phyloP scores from a whole-genome alignment of 192 early-diverging fungal genomes.

The Umbelopsis isabellina region DNA sequence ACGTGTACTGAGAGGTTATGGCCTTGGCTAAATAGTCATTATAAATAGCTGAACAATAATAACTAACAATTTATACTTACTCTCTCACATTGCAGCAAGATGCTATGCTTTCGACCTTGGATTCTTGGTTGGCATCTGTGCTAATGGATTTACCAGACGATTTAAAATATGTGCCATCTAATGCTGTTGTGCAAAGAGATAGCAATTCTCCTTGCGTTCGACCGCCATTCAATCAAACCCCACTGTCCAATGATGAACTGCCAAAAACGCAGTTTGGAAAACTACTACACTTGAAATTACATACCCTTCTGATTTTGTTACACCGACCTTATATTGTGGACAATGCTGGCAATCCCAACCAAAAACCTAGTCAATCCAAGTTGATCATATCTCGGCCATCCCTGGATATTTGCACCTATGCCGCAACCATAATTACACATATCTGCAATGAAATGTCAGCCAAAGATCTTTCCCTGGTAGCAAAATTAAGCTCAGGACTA shows the following conservation, averaged over 20 bases:
- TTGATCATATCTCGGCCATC: slow-evolving; percentile 14
- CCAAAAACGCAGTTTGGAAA: slow-evolving; percentile 19
- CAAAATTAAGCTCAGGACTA: neutral
- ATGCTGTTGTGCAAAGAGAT: slow-evolving; percentile 15
- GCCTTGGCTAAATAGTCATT: neutral
- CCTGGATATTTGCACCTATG: slow-evolving; percentile 50
- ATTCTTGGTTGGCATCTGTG: slow-evolving; percentile 28
- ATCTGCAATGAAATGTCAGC: slow-evolving; percentile 20
- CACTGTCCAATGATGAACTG: slow-evolving; percentile 13
- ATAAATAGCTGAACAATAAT: neutral
- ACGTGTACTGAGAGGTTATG: neutral
- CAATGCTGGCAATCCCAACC: slow-evolving; percentile 32
- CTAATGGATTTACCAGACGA: slow-evolving; percentile 23
- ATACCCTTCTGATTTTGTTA: slow-evolving; percentile 48
- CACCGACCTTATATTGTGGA: slow-evolving; percentile 56
- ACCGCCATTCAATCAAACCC: slow-evolving; percentile 10
- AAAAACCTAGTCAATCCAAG: slow-evolving; percentile 10
- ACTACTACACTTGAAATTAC: slow-evolving; percentile 41
- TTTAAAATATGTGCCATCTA: slow-evolving; percentile 9
- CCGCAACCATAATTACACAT: slow-evolving; percentile 53
- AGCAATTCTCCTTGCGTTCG: slow-evolving; percentile 5
- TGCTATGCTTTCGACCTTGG: slow-evolving; percentile 28
- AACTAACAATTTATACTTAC: neutral
- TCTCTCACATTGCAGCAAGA: slow-evolving; percentile 14
- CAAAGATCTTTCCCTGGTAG: neutral